A percentile compares a stretch with the other conserved stretches of the same genome.
These are phyloP conservation scores for Saccharum officinarum DNA, from an alignment of 176 grass and related monocot genomes.

Conservation along the genomic window DNA sequence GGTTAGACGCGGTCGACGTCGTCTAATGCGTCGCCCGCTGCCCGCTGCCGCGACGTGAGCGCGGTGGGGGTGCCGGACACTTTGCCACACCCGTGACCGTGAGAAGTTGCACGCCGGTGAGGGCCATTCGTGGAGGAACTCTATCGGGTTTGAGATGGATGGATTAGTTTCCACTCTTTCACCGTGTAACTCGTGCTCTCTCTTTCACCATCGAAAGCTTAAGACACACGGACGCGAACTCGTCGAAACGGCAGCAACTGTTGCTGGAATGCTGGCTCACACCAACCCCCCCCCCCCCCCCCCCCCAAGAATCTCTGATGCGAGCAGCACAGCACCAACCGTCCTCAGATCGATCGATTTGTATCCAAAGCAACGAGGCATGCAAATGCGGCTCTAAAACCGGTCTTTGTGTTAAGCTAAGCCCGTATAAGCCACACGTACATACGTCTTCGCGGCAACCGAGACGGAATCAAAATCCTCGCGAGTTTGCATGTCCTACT, in stretches of 20 bases:
- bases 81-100: too few relatives aligned
- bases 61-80: too few relatives aligned
- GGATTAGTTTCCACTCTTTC: too few relatives aligned
- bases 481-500: not conserved
- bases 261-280: not conserved
- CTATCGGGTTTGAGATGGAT: too few relatives aligned
- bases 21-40: too few relatives aligned
- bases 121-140: too few relatives aligned
- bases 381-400: not conserved
- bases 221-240: too few relatives aligned
- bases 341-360: not conserved
- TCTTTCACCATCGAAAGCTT: too few relatives aligned
- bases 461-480: not conserved
- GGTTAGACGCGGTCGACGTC: not conserved
- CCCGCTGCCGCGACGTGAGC: not conserved
- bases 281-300: too few relatives aligned
- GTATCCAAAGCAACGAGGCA: not conserved
- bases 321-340: not conserved
- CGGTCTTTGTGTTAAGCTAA: not conserved
- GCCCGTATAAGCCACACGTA: not conserved
- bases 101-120: too few relatives aligned
- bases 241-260: not conserved
- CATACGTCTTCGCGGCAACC: not conserved
- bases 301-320: conserved; percentile 29
- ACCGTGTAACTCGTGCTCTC: too few relatives aligned